A percentile compares a stretch with the other conserved stretches of the same genome.
Conservation (phyloP, 106 monocot species). For the Phalaenopsis aphrodite region DNA sequence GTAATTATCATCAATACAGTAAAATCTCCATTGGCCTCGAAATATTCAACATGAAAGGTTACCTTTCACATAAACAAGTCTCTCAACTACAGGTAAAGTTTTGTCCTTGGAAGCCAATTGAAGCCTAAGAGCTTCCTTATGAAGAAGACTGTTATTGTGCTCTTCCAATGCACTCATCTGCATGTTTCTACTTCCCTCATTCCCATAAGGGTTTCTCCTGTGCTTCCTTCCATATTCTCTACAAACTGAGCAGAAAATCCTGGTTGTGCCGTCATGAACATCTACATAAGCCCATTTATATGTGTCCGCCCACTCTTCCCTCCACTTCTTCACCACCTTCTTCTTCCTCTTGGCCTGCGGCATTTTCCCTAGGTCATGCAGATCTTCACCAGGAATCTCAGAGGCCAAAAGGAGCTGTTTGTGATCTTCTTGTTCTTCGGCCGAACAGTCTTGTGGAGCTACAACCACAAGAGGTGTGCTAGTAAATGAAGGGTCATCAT, state of each 20-base stretch:
- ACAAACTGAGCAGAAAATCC: conserved; percentile 94
- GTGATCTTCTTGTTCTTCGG: conserved; percentile 81
- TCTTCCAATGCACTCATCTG: conserved; percentile 99
- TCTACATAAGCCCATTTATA: conserved; percentile 98
- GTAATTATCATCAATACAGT: background rate
- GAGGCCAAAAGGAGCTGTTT: conserved; percentile 66
- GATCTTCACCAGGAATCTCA: conserved; percentile 32
- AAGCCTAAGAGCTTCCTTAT: conserved; percentile 93
- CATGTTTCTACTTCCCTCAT: conserved; percentile 99
- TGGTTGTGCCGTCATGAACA: conserved; percentile 67
- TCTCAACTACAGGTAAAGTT: conserved; percentile 34
- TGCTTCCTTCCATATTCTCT: conserved; percentile 97
- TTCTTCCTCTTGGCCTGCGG: conserved; percentile 81
- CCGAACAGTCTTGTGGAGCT: conserved; percentile 31
- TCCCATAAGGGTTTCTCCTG: conserved; percentile 93
- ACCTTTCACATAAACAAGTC: conserved; percentile 87
- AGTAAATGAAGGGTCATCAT: conserved; percentile 76
- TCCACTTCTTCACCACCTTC: conserved; percentile 99
- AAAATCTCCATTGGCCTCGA: background rate
- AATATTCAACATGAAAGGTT: background rate
- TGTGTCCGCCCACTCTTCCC: conserved; percentile 99
- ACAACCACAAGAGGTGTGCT: conserved; percentile 46
- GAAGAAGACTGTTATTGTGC: conserved; percentile 96
- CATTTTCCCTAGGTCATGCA: conserved; percentile 32
- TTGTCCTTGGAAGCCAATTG: conserved; percentile 93